These are phyloP conservation scores for Lipomyces yamadae DNA, from an alignment of 805 yeast species.

Conservation along the genomic window DNA sequence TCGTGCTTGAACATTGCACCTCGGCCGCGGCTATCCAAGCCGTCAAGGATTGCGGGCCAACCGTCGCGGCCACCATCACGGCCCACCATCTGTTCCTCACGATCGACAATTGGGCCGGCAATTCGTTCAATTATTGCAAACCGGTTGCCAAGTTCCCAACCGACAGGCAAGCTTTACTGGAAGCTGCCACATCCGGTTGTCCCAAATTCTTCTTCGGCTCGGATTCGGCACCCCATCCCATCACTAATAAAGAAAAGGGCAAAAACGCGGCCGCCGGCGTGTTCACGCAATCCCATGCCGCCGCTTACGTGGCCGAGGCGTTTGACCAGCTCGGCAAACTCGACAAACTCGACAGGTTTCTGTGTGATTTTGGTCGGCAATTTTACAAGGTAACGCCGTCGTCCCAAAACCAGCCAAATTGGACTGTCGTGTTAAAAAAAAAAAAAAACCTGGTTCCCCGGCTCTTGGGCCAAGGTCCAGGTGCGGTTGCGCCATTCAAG, in stretches of 20 bases:
- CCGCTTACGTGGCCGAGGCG: conserved; percentile 83
- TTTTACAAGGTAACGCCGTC: conserved; percentile 64
- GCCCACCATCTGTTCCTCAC: conserved; percentile 92
- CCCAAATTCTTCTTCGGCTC: conserved; percentile 96
- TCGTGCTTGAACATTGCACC: conserved; percentile 93
- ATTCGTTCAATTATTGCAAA: conserved; percentile 92
- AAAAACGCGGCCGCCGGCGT: conserved; percentile 98
- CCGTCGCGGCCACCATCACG: conserved; percentile 92
- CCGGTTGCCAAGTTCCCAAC: conserved; percentile 95
- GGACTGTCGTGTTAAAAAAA: conserved; percentile 58
- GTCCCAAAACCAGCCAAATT: conserved; percentile 49
- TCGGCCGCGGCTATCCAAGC: conserved; percentile 85
- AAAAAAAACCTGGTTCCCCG: conserved; percentile 62
- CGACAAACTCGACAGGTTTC: conserved; percentile 72
- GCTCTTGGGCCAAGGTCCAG: conserved; percentile 52
- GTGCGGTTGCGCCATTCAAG: conserved; percentile 77
- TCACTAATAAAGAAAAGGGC: conserved; percentile 74
- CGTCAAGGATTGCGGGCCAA: conserved; percentile 67
- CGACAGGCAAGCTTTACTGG: conserved; percentile 78
- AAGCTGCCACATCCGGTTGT: conserved; percentile 89
- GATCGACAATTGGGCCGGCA: conserved; percentile 95
- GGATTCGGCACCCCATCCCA: conserved; percentile 97
- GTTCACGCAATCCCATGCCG: conserved; percentile 81
- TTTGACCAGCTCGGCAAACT: conserved; percentile 71
- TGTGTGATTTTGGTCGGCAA: conserved; percentile 68